These are phyloP conservation scores for Acidomyces sp. DNA, from an alignment of 495 filamentous ascomycete species.

Conservation along the genomic window DNA sequence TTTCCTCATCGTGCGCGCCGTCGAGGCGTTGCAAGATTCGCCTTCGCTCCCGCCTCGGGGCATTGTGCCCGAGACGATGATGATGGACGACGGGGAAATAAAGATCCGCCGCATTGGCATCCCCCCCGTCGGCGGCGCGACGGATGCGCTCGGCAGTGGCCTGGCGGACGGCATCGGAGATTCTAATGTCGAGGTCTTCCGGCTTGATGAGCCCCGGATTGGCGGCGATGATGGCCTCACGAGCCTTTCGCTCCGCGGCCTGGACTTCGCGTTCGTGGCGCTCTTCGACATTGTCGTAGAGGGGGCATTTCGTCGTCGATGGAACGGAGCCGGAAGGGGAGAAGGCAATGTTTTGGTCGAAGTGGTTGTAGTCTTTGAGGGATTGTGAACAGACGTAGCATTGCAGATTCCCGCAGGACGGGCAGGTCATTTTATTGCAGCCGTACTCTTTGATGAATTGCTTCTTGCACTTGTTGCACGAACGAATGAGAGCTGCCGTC, in stretches of 20 bases:
- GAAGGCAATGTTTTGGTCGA: constrained; percentile 36
- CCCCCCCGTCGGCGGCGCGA: no score
- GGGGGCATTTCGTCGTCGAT: constrained; percentile 41
- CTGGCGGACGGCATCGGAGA: constrained; percentile 41
- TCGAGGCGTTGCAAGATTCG: no score
- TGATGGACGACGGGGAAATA: no score
- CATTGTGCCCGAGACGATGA: no score
- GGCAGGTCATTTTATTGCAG: constrained; percentile 76
- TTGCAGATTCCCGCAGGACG: constrained; percentile 46
- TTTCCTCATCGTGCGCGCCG: no score
- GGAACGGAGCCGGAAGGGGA: neutral
- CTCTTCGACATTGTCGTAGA: constrained; percentile 49
- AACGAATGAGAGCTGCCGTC: constrained; percentile 62
- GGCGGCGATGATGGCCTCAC: constrained; percentile 42
- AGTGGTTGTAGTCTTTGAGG: constrained; percentile 37
- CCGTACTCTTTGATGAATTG: constrained; percentile 62
- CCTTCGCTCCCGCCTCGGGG: no score
- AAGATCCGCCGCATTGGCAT: no score
- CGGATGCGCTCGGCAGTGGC: constrained; percentile 3
- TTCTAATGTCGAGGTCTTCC: constrained; percentile 43
- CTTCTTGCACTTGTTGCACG: constrained; percentile 44
- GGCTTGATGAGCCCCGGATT: constrained; percentile 48
- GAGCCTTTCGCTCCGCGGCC: constrained; percentile 47
- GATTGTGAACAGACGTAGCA: constrained; percentile 60
- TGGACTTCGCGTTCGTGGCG: constrained; percentile 55